These are phyloP conservation scores for Dendrobium huoshanense DNA, from an alignment of 106 monocot species.

Conservation along the genomic window DNA sequence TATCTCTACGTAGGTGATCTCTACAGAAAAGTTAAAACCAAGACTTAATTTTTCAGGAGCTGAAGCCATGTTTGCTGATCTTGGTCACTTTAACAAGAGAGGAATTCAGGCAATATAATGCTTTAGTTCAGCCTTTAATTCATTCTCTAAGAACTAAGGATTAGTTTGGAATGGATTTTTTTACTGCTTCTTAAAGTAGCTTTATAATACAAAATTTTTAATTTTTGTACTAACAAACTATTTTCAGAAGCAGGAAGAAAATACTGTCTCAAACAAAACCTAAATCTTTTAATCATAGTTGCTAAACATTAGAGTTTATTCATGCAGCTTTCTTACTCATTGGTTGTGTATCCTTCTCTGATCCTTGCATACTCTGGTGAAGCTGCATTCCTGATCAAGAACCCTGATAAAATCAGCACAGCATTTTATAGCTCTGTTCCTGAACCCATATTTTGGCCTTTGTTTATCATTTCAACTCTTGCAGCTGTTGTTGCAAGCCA, in stretches of 20 bases:
- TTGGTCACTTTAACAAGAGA: conserved; percentile 60
- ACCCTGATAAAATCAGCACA: conserved; percentile 28
- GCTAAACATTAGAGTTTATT: neutral
- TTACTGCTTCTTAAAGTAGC: too few relatives aligned
- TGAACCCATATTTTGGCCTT: conserved; percentile 51
- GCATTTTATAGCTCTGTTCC: conserved; percentile 51
- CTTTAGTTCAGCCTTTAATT: neutral
- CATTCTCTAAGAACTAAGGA: too few relatives aligned
- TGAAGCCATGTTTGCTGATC: conserved; percentile 78
- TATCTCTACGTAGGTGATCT: neutral
- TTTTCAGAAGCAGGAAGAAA: too few relatives aligned
- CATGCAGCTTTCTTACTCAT: conserved; percentile 36
- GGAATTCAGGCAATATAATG: conserved; percentile 39
- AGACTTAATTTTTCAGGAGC: conserved; percentile 28
- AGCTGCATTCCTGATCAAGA: conserved; percentile 53
- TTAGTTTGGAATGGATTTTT: too few relatives aligned
- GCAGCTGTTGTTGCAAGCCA: conserved; percentile 67
- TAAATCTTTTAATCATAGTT: neutral
- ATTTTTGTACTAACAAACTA: too few relatives aligned
- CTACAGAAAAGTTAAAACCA: neutral
- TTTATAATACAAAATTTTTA: too few relatives aligned
- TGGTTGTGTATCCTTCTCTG: conserved; percentile 44
- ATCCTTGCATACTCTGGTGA: conserved; percentile 47
- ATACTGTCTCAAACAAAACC: neutral
- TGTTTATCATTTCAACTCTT: conserved; percentile 43